Evolutionary conservation across 805 yeast genomes (phyloP), one percentile per base, ranked within the genome.

Genomic region (Suhomyces kilbournensis): DNA sequence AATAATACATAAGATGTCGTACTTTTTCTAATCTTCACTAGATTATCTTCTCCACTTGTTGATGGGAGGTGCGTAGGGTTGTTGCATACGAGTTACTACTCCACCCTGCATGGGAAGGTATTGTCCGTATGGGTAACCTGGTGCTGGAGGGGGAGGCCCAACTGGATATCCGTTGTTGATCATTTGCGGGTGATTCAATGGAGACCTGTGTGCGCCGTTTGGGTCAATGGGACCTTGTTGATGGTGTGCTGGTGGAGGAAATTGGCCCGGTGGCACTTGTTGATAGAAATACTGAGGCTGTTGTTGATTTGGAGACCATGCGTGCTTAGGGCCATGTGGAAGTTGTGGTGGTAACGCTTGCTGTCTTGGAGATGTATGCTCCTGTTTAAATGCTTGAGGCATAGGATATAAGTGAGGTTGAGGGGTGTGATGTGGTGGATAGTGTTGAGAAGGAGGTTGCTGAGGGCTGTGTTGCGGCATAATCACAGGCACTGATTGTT

Each of bases 51-150:
- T 58, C 70, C 71, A 66, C 44, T 59, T 63, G 42, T 62, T 62
- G 3, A 61, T 57, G 10, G 65, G 66, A 25, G 59, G 57, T 10
- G 50, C 50, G 19, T 53, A 56, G 10, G 52, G 55, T 25, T 53
- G 54, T 44, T 57, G 66, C 48, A 59, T 59, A 34, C 60, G 66
- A 7, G 65, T 55, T 14, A 67, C 62, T 49, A 67, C 62, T 8
- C 68, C 70, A 7, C 71, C 72, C 22, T 64, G 72, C 51, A 69
- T 55, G 1, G 75, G 73, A 44, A 66, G 61, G 51, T 70, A 71
- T 49, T 66, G 73, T n/a, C 69, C 70, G 55, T 72, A 74, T 7
- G 70, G 63, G 52, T 70, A 72, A 1, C 73, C 74, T 15, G 74
- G 76, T 8, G 73, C 72, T 22, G 66, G 46, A 45, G 59, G 55